Evolutionary conservation across 2,329 filamentous ascomycete species (phyloP), one percentile per base, ranked within the genome.

Genomic region (Nakataea oryzae): DNA sequence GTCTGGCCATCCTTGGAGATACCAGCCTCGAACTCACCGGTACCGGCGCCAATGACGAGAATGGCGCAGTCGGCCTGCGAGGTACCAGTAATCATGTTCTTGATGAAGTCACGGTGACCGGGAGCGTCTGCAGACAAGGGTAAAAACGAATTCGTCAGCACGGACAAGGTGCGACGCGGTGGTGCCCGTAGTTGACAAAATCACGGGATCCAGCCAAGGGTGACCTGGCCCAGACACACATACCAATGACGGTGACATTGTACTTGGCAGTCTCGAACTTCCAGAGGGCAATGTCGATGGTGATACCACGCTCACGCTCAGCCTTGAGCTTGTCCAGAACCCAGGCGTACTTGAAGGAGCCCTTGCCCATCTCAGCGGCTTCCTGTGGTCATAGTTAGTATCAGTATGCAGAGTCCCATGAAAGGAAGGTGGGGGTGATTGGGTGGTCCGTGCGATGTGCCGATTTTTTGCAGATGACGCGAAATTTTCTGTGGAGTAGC

Each of bases 81-180:
- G 78, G 95, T 97, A 93, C 95, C 95, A 89, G 95, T 97, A 82
- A 99, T 99, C 95, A 99, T 99, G 93, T 97, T 99, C 93, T 99
- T 99, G 91, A 99, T 97, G 88, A 97, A 99, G 79, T 99, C 95
- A 95, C 95, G 93, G 84, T 99, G 95, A 83, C 95, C 95, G 76
- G 95, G 95, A 80, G 95, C 95, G 77, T 99, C 91, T 89, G 70
- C 12, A 21, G 8, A n/a, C 24, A 17, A 30, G 29, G 12, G n/a
- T n/a, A n/a, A n/a, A n/a, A n/a, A n/a, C n/a, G 24, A 34, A 28
- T 3, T 47, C 26, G n/a, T 58, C 34, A 58, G 57, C 57, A 34
- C 26, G 30, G n/a, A 14, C 57, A 24, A 8, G 32, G 29, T 41
- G n/a, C 30, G 24, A 30, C 30, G 17, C 30, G 27, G 28, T 24